Conservation (phyloP, 371 early-diverging fungal genomes). For the Saksenaea vasiformis region DNA sequence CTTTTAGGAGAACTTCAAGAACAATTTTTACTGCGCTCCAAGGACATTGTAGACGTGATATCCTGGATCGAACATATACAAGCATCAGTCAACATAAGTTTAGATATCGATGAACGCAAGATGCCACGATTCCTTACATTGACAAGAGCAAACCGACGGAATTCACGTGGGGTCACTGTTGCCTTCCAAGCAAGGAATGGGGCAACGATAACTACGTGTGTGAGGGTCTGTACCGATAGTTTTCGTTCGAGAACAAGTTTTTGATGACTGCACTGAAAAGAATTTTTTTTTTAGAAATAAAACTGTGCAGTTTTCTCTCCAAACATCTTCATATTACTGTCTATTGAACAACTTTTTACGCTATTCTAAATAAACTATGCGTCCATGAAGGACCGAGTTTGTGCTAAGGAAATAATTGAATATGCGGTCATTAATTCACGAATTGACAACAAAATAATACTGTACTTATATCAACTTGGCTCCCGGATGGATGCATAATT, state of each 20-base stretch:
- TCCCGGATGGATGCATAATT: no score
- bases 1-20: constrained; percentile 11
- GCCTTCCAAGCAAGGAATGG: background rate
- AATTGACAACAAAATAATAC: no score
- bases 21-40: constrained; percentile 16
- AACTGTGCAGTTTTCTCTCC: no score
- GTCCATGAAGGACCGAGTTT: no score
- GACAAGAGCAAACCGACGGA: constrained; percentile 9
- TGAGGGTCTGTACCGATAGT: background rate
- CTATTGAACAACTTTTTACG: no score
- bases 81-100: constrained; percentile 22
- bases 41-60: constrained; percentile 10
- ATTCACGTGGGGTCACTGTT: background rate
- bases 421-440: no score
- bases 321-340: no score
- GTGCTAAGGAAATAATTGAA: no score
- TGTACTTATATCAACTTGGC: no score
- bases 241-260: background rate
- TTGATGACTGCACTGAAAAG: background rate
- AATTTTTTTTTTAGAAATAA: no score
- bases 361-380: no score
- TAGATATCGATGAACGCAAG: constrained; percentile 23
- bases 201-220: background rate
- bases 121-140: constrained; percentile 21
- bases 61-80: constrained; percentile 31